phyloP scores from a whole-genome alignment of 352 stramenopile species.

The Plasmopara viticola region DNA sequence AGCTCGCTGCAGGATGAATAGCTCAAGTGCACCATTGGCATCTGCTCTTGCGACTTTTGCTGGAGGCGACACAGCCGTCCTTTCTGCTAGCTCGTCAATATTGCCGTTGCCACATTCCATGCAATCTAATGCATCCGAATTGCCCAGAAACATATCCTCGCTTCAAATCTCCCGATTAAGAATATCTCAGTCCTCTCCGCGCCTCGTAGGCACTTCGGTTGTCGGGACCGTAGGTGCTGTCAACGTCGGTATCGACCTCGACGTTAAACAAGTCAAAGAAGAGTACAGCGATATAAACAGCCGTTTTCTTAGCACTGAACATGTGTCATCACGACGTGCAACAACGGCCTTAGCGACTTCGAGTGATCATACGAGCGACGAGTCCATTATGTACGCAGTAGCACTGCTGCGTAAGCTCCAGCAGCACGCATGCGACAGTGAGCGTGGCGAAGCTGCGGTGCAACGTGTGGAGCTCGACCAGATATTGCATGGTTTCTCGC shows the following conservation, averaged over 20 bases:
- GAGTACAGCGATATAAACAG: conserved; percentile 10
- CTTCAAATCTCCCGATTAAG: background rate
- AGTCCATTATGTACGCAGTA: conserved; percentile 52
- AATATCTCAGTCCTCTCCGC: conserved; percentile 25
- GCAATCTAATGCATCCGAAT: conserved; percentile 8
- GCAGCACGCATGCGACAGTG: conserved; percentile 27
- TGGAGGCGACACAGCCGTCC: conserved; percentile 12
- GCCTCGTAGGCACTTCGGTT: conserved; percentile 18
- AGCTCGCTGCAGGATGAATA: conserved; percentile 18
- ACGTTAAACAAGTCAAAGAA: conserved; percentile 13
- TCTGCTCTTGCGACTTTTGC: conserved; percentile 8
- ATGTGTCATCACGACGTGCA: conserved; percentile 5
- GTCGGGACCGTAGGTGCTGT: conserved; percentile 8
- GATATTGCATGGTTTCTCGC: conserved; percentile 56
- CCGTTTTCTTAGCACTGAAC: conserved; percentile 2
- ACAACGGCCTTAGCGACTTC: conserved; percentile 16
- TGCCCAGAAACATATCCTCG: conserved; percentile 10
- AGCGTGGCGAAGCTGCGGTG: conserved; percentile 33
- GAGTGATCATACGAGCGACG: conserved; percentile 28
- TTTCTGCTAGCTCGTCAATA: conserved; percentile 25
- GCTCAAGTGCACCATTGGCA: conserved; percentile 4
- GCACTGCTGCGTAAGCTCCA: conserved; percentile 52
- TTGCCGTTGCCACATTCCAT: conserved; percentile 12
- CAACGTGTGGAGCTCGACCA: conserved; percentile 45
- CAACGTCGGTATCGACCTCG: background rate